These are phyloP conservation scores for Nannizziopsis barbatae DNA, from an alignment of 2,329 filamentous ascomycete species.

Conservation along the genomic window DNA sequence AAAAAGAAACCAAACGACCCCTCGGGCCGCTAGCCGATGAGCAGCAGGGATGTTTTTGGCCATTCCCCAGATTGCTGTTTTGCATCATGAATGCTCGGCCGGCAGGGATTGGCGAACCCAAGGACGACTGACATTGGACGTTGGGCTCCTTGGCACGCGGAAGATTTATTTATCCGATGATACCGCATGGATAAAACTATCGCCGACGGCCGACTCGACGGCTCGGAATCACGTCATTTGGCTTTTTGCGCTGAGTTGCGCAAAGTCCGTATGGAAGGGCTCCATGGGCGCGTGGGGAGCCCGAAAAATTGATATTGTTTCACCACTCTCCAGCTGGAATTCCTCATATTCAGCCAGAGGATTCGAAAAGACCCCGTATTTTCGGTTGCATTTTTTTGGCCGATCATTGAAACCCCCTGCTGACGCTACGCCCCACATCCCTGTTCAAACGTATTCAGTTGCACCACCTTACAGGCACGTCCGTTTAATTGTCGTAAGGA, in stretches of 20 bases:
- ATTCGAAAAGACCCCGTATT: neutral
- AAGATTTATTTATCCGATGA: constrained; percentile 1
- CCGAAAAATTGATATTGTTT: too few species aligned
- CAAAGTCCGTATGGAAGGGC: neutral
- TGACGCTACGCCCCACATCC: constrained; percentile 1
- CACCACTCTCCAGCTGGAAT: too few species aligned
- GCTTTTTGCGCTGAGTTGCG: neutral
- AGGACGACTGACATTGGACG: too few species aligned
- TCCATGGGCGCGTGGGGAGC: neutral
- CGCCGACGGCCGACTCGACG: neutral
- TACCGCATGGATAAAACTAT: neutral
- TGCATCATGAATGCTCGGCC: neutral
- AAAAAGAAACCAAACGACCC: too few species aligned
- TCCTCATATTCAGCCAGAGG: neutral
- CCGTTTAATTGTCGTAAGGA: constrained; percentile 9
- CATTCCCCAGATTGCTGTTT: constrained; percentile 6
- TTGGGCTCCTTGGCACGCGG: neutral
- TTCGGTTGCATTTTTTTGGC: constrained; percentile 9
- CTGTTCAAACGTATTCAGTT: constrained; percentile 10
- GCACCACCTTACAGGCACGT: constrained; percentile 6
- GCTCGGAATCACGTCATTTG: constrained; percentile 6
- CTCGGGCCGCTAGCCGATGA: too few species aligned
- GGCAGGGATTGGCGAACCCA: too few species aligned
- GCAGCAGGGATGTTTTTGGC: neutral
- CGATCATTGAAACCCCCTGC: constrained; percentile 7